Evolutionary conservation across 768 basidiomycete genomes (phyloP).

Genomic region (Leccinum longicurvipes): DNA sequence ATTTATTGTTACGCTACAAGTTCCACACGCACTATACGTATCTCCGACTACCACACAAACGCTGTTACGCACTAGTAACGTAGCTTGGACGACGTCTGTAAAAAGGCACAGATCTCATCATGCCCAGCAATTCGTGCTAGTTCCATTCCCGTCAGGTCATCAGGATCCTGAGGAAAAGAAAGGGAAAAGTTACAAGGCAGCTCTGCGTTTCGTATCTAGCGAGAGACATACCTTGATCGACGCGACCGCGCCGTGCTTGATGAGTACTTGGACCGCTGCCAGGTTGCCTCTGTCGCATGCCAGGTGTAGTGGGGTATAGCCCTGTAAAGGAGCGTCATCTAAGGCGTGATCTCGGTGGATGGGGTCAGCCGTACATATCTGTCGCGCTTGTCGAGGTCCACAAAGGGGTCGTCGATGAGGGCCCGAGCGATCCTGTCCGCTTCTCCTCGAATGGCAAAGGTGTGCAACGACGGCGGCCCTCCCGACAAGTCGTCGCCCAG

Average conservation of each 20-base stretch:
- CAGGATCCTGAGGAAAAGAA: conserved; percentile 53
- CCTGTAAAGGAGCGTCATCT: conserved; percentile 43
- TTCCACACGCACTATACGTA: background rate
- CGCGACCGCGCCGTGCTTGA: conserved; percentile 62
- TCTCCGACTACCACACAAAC: conserved; percentile 2
- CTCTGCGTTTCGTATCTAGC: background rate
- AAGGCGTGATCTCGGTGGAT: background rate
- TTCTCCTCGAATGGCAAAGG: conserved; percentile 59
- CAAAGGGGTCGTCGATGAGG: conserved; percentile 39
- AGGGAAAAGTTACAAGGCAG: conserved; percentile 5
- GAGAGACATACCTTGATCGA: conserved; percentile 55
- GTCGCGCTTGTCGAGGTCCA: conserved; percentile 59
- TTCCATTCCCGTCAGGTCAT: conserved; percentile 58
- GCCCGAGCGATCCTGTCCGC: conserved; percentile 41
- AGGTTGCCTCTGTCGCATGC: conserved; percentile 79
- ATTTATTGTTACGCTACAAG: background rate
- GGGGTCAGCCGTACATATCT: conserved; percentile 61
- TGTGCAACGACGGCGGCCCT: conserved; percentile 50
- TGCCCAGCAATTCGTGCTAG: conserved; percentile 60
- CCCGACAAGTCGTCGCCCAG: conserved; percentile 35
- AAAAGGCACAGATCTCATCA: conserved; percentile 44
- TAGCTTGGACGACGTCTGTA: conserved; percentile 10
- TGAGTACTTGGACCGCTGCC: conserved; percentile 52
- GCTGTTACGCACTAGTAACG: conserved; percentile 14
- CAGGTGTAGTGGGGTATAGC: conserved; percentile 83